Percentiles rank a stretch among this genome's conserved stretches.
These are phyloP conservation scores for Eucalyptus polyanthemos DNA, from an alignment of 345 rosid species.

Conservation along the genomic window DNA sequence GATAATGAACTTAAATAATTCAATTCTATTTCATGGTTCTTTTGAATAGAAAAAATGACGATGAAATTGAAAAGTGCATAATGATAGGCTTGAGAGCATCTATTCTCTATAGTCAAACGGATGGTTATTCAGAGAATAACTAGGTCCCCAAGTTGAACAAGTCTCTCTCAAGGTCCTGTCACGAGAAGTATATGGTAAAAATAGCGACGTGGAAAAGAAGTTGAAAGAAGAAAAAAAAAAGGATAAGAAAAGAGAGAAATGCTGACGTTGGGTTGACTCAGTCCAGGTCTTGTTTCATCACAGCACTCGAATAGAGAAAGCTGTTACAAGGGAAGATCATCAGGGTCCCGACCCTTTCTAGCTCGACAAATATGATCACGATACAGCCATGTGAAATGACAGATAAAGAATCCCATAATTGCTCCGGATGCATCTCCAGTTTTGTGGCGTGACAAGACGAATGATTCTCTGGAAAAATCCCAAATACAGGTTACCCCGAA, in stretches of 20 bases:
- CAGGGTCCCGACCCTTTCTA: not conserved
- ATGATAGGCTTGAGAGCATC: not conserved
- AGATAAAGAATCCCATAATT: not conserved
- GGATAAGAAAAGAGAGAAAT: not conserved
- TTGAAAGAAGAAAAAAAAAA: not conserved
- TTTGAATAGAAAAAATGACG: no score
- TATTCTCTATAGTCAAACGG: not conserved
- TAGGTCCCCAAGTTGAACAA: not conserved
- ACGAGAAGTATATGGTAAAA: not conserved
- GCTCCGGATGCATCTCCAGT: not conserved
- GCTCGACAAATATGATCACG: not conserved
- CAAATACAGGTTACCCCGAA: not conserved
- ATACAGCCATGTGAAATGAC: not conserved
- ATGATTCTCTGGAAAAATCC: not conserved
- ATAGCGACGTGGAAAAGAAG: not conserved
- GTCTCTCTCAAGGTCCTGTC: not conserved
- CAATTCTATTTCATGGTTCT: no score
- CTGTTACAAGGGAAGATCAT: not conserved
- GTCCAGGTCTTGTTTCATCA: not conserved
- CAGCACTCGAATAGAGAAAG: not conserved
- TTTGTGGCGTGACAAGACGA: not conserved
- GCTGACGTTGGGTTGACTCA: not conserved
- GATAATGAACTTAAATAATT: no score
- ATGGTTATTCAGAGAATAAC: not conserved
- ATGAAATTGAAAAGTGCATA: accelerated